Evolutionary conservation across 2,329 filamentous ascomycete genomes (phyloP), one percentile per base, ranked within the genome.

Genomic region (Talaromyces sp.): DNA sequence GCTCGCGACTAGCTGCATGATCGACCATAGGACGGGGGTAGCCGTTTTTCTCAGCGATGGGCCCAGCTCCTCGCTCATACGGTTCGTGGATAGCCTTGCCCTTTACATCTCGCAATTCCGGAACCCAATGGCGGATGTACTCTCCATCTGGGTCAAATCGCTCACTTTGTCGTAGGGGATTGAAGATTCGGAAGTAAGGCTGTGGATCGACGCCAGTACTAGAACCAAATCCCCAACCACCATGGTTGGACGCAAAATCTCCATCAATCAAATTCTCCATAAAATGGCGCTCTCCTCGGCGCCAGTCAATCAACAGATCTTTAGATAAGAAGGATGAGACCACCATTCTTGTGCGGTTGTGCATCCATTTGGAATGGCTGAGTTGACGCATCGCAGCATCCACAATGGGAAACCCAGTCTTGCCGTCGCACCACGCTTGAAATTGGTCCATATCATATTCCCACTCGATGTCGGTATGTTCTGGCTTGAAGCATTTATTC

Each of bases 111-210:
- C 74, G 78, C 55, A 96, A 74, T 73, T 96, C 91, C 0, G 86
- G 86, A 8, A 96, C 79, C 91, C 91, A 96, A 54, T 84, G 84
- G 33, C 88, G 81, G 51, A 96, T 95, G 68, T 93, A 96, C 14
- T 85, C 83, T 0, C 91, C 92, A 0, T 87, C 78, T 0, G 82
- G 77, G 67, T 96, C 91, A 63, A 95, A 96, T 72, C 88, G 92
- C 78, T 94, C 89, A 62, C 88, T 90, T 76, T 96, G 91, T 16
- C 90, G 74, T 40, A 91, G 69, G 0, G 91, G 91, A 64, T 95
- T 96, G 74, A 96, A 96, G 47, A 96, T 89, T 6, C 91, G 82
- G 58, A 96, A 96, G 68, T 95, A 96, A 0, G 91, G 91, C 71
- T 96, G 89, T 1, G 90, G 89, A 70, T 95, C 90, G 6, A 91